Conservation (phyloP, 2,329 filamentous ascomycete genomes). For the Fusarium penzigii region DNA sequence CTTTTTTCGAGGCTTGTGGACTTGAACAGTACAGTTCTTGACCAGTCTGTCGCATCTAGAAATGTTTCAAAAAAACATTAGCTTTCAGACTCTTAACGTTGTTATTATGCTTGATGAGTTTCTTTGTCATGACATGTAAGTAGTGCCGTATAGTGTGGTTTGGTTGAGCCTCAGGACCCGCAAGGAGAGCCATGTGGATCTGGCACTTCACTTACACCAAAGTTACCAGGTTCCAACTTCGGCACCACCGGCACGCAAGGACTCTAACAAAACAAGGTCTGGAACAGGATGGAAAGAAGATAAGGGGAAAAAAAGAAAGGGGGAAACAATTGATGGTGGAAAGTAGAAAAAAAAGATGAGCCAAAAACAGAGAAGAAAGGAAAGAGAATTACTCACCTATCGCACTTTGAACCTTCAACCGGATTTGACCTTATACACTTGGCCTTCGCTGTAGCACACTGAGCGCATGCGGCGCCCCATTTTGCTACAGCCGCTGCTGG, state of each 20-base stretch:
- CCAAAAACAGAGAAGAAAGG: neutral
- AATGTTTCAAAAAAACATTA: neutral
- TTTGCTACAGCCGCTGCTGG: constrained; percentile 35
- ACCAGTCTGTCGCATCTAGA: constrained; percentile 48
- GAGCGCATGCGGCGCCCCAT: constrained; percentile 53
- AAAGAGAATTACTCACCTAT: constrained; percentile 36
- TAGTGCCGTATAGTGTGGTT: neutral
- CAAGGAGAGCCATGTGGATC: neutral
- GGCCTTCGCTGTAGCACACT: constrained; percentile 51
- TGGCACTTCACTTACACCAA: neutral
- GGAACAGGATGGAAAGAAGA: neutral
- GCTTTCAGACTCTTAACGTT: neutral
- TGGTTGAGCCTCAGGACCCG: neutral
- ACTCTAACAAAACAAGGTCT: constrained; percentile 3
- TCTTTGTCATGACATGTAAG: neutral
- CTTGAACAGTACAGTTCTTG: constrained; percentile 49
- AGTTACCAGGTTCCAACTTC: neutral
- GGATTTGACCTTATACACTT: constrained; percentile 49
- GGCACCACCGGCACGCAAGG: constrained; percentile 5
- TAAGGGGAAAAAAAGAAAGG: neutral
- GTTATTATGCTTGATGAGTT: neutral
- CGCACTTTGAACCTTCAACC: constrained; percentile 43
- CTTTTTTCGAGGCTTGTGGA: constrained; percentile 54
- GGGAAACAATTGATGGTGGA: neutral
- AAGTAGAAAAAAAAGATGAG: neutral